Percentiles rank a stretch among this genome's conserved stretches.
Conservation (phyloP, 495 filamentous ascomycete genomes). For the Penicillium soppii region DNA sequence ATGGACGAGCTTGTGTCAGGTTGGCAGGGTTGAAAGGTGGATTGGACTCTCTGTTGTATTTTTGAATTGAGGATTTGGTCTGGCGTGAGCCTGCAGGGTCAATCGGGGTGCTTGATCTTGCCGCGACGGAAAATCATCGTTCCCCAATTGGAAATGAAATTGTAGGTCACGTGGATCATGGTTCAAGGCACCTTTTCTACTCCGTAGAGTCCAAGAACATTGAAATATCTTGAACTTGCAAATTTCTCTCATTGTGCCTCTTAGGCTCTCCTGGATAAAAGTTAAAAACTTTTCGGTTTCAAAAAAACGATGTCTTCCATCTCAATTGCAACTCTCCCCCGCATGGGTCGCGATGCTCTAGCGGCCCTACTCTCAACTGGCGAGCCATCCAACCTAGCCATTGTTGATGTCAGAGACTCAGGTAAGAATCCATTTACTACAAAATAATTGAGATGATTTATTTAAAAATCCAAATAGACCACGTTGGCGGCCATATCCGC, state of each 20-base stretch:
- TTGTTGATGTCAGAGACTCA: conserved; percentile 88
- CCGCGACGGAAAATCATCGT: conserved; percentile 18
- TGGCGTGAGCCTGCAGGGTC: not conserved
- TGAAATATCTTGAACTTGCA: not conserved
- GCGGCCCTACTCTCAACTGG: conserved; percentile 45
- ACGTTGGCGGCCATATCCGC: conserved; percentile 88
- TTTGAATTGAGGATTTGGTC: not conserved
- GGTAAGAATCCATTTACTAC: conserved; percentile 40
- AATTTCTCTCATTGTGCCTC: not conserved
- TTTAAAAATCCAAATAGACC: conserved; percentile 53
- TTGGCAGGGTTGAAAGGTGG: conserved; percentile 1
- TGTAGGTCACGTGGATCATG: conserved; percentile 24
- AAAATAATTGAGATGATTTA: not conserved
- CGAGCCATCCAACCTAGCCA: conserved; percentile 53
- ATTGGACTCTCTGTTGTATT: not conserved
- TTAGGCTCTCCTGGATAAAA: not conserved
- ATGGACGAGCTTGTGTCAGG: not conserved
- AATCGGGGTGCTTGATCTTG: conserved; percentile 8
- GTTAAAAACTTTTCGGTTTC: not conserved
- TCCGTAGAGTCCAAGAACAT: not conserved
- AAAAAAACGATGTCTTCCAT: conserved; percentile 49
- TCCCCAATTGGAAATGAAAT: conserved; percentile 16
- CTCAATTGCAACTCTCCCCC: conserved; percentile 60
- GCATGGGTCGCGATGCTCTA: conserved; percentile 62
- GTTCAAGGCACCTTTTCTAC: not conserved